Conservation (phyloP, 1,284 basidiomycete species). For the Caloboletus firmus region DNA sequence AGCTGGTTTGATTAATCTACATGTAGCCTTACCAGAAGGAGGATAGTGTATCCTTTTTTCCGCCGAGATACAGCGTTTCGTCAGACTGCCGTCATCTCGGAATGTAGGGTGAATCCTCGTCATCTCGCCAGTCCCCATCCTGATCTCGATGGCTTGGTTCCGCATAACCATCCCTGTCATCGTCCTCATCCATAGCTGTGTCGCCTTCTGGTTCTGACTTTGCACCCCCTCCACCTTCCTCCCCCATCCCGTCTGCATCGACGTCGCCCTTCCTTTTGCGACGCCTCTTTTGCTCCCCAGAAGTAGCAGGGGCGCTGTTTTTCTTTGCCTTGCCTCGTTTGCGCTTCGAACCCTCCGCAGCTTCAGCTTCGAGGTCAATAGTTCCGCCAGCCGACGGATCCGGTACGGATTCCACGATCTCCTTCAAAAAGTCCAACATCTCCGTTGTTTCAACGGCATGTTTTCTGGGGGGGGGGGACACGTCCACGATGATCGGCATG, state of each 20-base stretch:
- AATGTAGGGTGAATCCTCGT: conserved; percentile 36
- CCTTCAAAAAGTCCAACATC: conserved; percentile 94
- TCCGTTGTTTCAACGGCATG: conserved; percentile 88
- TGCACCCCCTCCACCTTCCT: conserved; percentile 31
- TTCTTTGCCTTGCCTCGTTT: conserved; percentile 58
- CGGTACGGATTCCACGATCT: conserved; percentile 87
- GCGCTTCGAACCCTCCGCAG: conserved; percentile 49
- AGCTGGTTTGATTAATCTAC: conserved; percentile 55
- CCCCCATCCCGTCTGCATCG: conserved; percentile 30
- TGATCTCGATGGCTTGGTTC: conserved; percentile 27
- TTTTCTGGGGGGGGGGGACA: conserved; percentile 60
- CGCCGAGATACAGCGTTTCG: conserved; percentile 7
- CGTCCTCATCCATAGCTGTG: conserved; percentile 38
- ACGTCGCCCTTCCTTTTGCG: conserved; percentile 43
- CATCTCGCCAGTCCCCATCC: conserved; percentile 28
- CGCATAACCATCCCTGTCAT: conserved; percentile 30
- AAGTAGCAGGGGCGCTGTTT: conserved; percentile 35
- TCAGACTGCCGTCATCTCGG: conserved; percentile 27
- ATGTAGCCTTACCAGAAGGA: conserved; percentile 18
- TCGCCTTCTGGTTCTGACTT: conserved; percentile 36
- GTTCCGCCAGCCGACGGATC: conserved; percentile 85
- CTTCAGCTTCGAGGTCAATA: conserved; percentile 66
- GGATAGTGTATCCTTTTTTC: conserved; percentile 12
- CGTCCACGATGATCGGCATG: background rate
- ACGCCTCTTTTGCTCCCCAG: conserved; percentile 40